A percentile compares a stretch with the other conserved stretches of the same genome.
Evolutionary conservation across 345 rosid species (phyloP).

Genomic region (Pugionium cornutum): DNA sequence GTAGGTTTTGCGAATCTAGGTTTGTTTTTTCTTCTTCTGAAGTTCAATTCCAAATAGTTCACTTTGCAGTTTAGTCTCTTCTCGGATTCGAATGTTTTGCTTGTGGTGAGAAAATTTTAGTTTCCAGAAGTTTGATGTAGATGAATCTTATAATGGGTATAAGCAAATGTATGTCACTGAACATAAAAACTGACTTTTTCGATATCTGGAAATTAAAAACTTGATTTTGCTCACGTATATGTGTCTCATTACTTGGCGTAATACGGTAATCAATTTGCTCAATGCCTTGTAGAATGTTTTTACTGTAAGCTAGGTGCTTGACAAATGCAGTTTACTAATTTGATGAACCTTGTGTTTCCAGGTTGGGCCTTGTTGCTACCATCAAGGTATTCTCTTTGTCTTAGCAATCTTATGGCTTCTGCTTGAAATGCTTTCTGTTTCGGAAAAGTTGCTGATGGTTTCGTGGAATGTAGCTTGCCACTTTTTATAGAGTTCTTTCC

Average conservation of each 20-base stretch:
- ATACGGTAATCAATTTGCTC: background rate
- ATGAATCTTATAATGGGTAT: background rate
- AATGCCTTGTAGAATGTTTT: background rate
- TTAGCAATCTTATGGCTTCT: constrained; percentile 1
- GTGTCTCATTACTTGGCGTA: background rate
- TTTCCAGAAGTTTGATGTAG: background rate
- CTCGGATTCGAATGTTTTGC: background rate
- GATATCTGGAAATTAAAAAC: background rate
- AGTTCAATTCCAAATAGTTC: background rate
- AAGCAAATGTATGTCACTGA: constrained; percentile 14
- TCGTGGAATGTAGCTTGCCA: constrained; percentile 9
- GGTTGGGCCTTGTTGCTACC: constrained; percentile 97
- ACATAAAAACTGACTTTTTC: background rate
- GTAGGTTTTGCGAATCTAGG: constrained; percentile 33
- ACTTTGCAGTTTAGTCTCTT: too few species aligned
- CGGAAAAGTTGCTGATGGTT: constrained; percentile 2
- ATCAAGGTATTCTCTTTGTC: constrained; percentile 65
- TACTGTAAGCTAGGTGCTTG: background rate
- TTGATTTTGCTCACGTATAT: constrained; percentile 4
- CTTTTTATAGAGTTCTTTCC: background rate
- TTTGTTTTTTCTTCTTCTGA: background rate
- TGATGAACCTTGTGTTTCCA: constrained; percentile 45
- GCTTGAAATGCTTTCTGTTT: constrained; percentile 1
- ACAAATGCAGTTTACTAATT: constrained; percentile 4
- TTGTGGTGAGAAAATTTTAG: background rate